Conservation (phyloP, 1,284 basidiomycete species). For the Stereum hirsutum region DNA sequence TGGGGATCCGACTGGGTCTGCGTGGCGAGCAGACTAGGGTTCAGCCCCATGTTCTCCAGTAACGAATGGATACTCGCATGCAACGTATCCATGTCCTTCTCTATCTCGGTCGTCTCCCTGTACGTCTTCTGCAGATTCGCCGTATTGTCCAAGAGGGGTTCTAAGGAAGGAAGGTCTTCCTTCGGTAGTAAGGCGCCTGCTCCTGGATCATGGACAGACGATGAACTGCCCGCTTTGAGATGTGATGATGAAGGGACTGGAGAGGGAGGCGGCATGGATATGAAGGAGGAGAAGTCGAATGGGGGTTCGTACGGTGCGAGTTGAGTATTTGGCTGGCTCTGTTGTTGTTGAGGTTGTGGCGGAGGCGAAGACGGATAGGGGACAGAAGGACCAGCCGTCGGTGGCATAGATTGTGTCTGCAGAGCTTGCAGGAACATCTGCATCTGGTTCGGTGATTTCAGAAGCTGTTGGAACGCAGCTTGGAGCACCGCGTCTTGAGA, state of each 20-base stretch:
- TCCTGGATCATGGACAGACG: too few relatives aligned
- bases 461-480: constrained; percentile 46
- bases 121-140: constrained; percentile 46
- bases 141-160: constrained; percentile 26
- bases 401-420: constrained; percentile 5
- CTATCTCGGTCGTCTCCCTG: constrained; percentile 55
- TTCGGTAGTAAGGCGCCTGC: constrained; percentile 11
- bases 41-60: constrained; percentile 64
- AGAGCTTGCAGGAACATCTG: constrained; percentile 57
- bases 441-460: constrained; percentile 58
- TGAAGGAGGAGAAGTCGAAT: constrained; percentile 7
- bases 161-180: constrained; percentile 24
- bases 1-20: constrained; percentile 2
- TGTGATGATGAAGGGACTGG: too few relatives aligned
- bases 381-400: background rate
- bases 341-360: background rate
- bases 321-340: too few relatives aligned
- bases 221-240: too few relatives aligned
- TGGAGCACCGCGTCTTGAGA: constrained; percentile 45
- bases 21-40: constrained; percentile 28
- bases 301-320: constrained; percentile 21
- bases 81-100: constrained; percentile 64
- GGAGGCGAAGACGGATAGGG: constrained; percentile 3
- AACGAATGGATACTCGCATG: constrained; percentile 67
- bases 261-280: constrained; percentile 14